phyloP scores from a whole-genome alignment of 2,329 filamentous ascomycete species.

The Beauveria asiatica region DNA sequence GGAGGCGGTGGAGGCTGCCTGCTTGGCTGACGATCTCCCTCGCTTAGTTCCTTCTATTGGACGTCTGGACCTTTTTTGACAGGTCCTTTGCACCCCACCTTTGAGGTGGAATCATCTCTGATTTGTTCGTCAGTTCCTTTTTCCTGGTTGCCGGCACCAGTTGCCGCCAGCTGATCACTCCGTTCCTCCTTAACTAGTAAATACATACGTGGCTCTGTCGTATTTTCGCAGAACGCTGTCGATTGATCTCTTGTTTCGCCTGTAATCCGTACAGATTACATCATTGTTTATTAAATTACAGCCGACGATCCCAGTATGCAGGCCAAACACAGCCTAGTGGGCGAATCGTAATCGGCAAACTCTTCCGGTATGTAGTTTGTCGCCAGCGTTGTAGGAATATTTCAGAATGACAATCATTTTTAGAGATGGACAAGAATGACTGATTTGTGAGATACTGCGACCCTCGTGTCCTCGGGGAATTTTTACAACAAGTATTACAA shows the following conservation, averaged over 20 bases:
- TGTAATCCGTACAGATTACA: too few species aligned
- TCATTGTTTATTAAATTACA: neutral
- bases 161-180: neutral
- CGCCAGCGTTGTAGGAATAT: neutral
- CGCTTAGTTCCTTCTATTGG: conserved; percentile 7
- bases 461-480: neutral
- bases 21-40: conserved; percentile 6
- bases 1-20: neutral
- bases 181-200: neutral
- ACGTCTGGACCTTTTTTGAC: conserved; percentile 5
- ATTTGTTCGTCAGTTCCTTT: neutral
- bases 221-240: neutral
- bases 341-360: neutral
- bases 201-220: neutral
- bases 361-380: neutral
- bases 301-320: neutral
- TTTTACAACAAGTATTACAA: too few species aligned
- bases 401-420: neutral
- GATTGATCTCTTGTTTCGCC: neutral
- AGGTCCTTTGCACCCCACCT: neutral
- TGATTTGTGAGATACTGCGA: neutral
- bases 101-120: neutral
- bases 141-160: neutral
- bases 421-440: neutral
- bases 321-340: neutral